A percentile compares a stretch with the other conserved stretches of the same genome.
Evolutionary conservation across 306 rosid genomes (phyloP).

Genomic region (Castanea sativa): DNA sequence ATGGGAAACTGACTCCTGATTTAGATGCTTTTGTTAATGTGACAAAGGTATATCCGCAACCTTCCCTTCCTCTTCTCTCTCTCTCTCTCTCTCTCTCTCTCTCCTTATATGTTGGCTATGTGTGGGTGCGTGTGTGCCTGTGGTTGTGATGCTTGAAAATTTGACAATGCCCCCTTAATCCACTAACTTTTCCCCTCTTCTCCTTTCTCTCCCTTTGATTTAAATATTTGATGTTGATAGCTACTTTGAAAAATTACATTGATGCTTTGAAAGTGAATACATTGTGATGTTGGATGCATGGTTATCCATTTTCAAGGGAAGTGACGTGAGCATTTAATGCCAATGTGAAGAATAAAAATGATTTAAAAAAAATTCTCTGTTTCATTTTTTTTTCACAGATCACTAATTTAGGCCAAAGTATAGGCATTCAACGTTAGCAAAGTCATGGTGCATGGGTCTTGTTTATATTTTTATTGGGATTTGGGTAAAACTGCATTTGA

Average conservation of each 20-base stretch:
- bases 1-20: slow-evolving; percentile 84
- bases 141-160: not conserved
- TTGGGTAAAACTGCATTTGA: not conserved
- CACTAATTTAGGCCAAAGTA: too few relatives aligned
- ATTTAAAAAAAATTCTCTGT: not conserved
- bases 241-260: not conserved
- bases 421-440: too few relatives aligned
- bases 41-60: slow-evolving; percentile 56
- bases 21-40: slow-evolving; percentile 76
- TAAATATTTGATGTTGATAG: not conserved
- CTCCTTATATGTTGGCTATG: not conserved
- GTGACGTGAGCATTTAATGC: not conserved
- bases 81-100: not conserved
- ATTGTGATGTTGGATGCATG: not conserved
- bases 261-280: not conserved
- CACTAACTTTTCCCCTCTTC: not conserved
- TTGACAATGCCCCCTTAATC: not conserved
- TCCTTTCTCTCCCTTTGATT: not conserved
- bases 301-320: not conserved
- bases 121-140: not conserved
- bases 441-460: too few relatives aligned
- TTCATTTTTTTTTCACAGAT: too few relatives aligned
- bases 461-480: not conserved
- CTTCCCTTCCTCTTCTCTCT: not conserved
- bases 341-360: not conserved